Base-by-base conservation (phyloP, 495 filamentous ascomycete species). In the Chaetomium fimeti region DNA sequence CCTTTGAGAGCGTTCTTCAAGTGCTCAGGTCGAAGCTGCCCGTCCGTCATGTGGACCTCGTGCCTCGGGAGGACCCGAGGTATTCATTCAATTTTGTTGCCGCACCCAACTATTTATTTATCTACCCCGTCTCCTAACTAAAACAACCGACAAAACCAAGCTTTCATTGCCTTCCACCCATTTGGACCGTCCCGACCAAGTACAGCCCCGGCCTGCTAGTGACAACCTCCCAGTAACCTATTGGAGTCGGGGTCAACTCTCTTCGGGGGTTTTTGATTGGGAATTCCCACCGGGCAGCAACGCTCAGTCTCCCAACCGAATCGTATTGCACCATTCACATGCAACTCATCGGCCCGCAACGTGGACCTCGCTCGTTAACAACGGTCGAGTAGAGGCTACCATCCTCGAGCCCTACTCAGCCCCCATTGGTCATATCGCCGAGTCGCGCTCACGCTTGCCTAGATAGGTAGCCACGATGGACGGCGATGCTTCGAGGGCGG, bases 301-400 rank as follows among this genome's bases (percentile, higher is more conserved):
- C 63, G 36, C 57, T 20, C 32, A n/a, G 32, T 57, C 13, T 22
- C 28, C 15, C 27, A 36, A 22, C 57, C 25, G 48, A 36, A 56
- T 60, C 25, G 38, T 5, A 5, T 45, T 13, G 38, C 13, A 27
- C 22, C 24, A 38, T 56, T 70, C 62, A 53, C 54, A 60, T 66
- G 66, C 66, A 27, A 60, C 36, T 53, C 53, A 52, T 58, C 38
- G 36, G 28, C 49, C 40, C 38, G 63, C 60, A 63, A 60, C 64
- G 61, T 66, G 64, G 69, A 58, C 43, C 27, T 32, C 53, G 29
- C 38, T 60, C 45, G 57, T 66, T 62, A 43, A 61, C 24, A 32
- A 61, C 24, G n/a, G 7, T 32, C 7, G 32, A 29, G 24, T 47
- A 15, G 12, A 29, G 28, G 18, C 32, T 43, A 48, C 24, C 12